Base-by-base conservation (phyloP, 805 yeast genomes). In the Sungouiella blattae region DNA sequence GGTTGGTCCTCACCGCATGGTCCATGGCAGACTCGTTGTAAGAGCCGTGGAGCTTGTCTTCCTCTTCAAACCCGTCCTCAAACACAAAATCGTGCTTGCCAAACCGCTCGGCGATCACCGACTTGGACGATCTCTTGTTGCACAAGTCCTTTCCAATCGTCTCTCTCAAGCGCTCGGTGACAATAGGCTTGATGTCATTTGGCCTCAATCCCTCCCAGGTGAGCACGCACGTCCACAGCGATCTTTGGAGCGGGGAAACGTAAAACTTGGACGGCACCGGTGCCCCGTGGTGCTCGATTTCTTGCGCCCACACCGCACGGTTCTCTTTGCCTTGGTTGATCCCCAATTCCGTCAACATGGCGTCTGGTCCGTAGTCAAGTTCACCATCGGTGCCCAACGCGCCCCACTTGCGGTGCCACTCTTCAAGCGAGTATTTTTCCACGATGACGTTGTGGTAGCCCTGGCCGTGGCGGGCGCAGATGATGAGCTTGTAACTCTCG, bases 401-500 rank as follows among this genome's bases (percentile, higher is more conserved):
- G 5, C 77, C 66, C 79, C 80, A 79, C 39, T 78, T 68, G 0
- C 50, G 46, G 46, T 75, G 58, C 88, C 87, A 81, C n/a, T 57
- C 73, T 2, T 67, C 66, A 13, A 64, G 36, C 8, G 86, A 86
- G 46, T 77, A 78, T 39, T 73, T 67, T 15, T 58, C 60, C 11
- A 78, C 75, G 3, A 75, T 71, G 29, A 65, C 62, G 46, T 81
- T 81, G 43, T 81, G 88, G 50, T 58, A 73, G 0, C 87, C 87
- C 53, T 80, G 84, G 5, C 87, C 87, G 47, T 81, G 87, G 51
- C 87, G 67, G 8, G 82, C 80, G 35, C 75, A 63, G 31, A 75
- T 69, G 3, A 78, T 39, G 30, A 78, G 47, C 46, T 77, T 78
- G 53, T 64, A 76, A 23, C 43, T 39, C 27, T 60, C 78, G 40